Percentiles rank a stretch among this genome's conserved stretches.
These are phyloP conservation scores for Cryptosporidium viatorum DNA, from an alignment of 169 alveolate species.

Conservation along the genomic window DNA sequence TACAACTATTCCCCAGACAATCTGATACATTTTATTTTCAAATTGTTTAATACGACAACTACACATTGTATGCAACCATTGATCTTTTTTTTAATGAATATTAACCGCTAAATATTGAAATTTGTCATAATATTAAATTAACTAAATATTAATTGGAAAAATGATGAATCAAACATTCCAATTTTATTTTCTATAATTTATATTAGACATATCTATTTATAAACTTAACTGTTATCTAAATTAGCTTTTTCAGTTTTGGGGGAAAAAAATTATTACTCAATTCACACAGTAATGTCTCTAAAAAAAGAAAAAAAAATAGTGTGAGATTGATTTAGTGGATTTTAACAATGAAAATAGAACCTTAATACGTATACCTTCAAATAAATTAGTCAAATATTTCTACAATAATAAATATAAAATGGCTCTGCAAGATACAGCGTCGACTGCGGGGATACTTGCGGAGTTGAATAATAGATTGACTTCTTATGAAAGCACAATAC, in stretches of 20 bases:
- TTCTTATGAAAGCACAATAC: slow-evolving; percentile 71
- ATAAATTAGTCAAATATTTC: background rate
- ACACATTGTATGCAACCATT: too few species aligned
- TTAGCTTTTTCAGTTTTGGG: background rate
- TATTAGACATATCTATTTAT: background rate
- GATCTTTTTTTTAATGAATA: too few species aligned
- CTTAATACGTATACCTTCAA: background rate
- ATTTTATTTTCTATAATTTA: background rate
- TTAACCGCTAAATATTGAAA: too few species aligned
- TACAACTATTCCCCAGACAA: background rate
- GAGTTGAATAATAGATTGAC: slow-evolving; percentile 71
- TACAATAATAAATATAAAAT: background rate
- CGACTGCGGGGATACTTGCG: slow-evolving; percentile 75
- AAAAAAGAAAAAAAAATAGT: background rate
- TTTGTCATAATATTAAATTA: too few species aligned
- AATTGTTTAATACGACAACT: background rate
- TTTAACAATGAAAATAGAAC: background rate
- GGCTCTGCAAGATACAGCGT: slow-evolving; percentile 72
- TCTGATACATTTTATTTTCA: background rate
- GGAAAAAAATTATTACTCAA: background rate
- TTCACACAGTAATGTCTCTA: slow-evolving; percentile 71
- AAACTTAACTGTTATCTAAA: background rate
- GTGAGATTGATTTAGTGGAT: slow-evolving; percentile 9
- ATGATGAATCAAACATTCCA: too few species aligned
- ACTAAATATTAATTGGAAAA: background rate